Evolutionary conservation across 108 stramenopile species (phyloP).

Genomic region (Nannochloropsis salina): DNA sequence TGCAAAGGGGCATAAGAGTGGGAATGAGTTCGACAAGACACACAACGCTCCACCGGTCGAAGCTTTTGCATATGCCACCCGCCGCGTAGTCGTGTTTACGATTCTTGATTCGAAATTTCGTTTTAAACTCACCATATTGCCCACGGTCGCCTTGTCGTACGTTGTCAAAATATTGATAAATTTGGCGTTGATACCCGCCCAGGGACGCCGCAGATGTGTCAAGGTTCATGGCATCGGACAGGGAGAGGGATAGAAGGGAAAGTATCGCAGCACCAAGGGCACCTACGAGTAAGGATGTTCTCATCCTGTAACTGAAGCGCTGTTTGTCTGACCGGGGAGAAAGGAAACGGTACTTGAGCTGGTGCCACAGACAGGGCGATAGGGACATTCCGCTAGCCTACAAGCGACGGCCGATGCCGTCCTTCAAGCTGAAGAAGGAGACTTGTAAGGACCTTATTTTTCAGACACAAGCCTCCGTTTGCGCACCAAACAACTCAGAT

Average conservation of each 20-base stretch:
- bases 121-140: background rate
- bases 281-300: background rate
- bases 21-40: background rate
- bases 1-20: background rate
- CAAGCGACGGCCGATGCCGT: too few species aligned
- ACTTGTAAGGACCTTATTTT: too few species aligned
- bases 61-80: too few species aligned
- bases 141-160: conserved; percentile 16
- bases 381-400: too few species aligned
- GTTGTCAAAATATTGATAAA: background rate
- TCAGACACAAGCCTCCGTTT: too few species aligned
- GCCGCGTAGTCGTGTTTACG: background rate
- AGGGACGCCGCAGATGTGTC: background rate
- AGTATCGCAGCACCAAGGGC: background rate
- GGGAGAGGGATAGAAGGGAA: background rate
- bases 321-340: background rate
- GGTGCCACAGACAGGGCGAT: too few species aligned
- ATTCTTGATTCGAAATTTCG: background rate
- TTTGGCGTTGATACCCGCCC: background rate
- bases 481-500: too few species aligned
- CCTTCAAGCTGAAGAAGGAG: too few species aligned
- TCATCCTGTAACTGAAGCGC: background rate
- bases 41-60: background rate
- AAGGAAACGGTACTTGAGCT: too few species aligned
- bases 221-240: background rate